Evolutionary conservation across 2,329 filamentous ascomycete species (phyloP).

Genomic region (Pseudogymnoascus sp.): DNA sequence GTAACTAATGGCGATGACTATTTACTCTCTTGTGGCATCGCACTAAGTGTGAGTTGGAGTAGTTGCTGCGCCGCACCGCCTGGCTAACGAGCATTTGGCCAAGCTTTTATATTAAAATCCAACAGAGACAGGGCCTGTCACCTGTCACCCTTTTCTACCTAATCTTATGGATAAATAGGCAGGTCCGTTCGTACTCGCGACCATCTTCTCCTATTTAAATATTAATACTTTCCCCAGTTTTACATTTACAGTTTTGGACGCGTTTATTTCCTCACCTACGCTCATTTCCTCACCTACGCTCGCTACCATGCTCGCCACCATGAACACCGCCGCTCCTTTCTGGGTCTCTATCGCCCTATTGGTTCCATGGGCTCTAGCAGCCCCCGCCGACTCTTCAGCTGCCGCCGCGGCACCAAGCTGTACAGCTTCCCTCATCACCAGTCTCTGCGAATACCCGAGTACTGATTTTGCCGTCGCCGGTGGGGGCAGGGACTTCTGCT

Average conservation of each 20-base stretch:
- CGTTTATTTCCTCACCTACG: neutral
- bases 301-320: neutral
- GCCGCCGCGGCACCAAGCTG: neutral
- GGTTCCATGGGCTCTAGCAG: no score
- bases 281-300: neutral
- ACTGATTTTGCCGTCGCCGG: no score
- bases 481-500: neutral
- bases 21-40: no score
- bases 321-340: neutral
- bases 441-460: neutral
- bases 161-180: no score
- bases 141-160: no score
- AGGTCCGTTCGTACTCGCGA: no score
- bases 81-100: no score
- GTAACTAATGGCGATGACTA: neutral
- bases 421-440: neutral
- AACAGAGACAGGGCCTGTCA: no score
- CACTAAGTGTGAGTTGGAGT: no score
- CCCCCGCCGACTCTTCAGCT: neutral
- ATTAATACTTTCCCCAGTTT: neutral
- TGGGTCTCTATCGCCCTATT: neutral
- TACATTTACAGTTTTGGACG: neutral
- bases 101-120: no score
- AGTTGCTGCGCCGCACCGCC: no score
- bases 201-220: neutral